A percentile compares a stretch with the other conserved stretches of the same genome.
phyloP scores from a whole-genome alignment of 106 monocot genomes.

The Agapanthus africanus region DNA sequence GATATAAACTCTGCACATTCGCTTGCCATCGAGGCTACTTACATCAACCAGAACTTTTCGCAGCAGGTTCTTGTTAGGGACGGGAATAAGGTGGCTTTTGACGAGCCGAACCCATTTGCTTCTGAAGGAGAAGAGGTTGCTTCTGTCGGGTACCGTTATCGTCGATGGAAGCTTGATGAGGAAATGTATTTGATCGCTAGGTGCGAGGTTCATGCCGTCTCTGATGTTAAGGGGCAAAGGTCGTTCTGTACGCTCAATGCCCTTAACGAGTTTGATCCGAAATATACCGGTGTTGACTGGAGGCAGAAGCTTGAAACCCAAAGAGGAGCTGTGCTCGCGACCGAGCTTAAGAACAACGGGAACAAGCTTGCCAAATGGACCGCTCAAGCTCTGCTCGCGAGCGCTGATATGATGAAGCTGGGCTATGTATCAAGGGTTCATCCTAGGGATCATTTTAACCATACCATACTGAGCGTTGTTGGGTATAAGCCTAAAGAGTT shows the following conservation, averaged over 20 bases:
- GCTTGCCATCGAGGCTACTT: conserved; percentile 74
- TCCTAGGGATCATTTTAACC: conserved; percentile 79
- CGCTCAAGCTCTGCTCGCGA: conserved; percentile 76
- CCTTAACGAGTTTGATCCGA: conserved; percentile 84
- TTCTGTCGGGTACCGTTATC: conserved; percentile 77
- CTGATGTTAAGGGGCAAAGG: conserved; percentile 61
- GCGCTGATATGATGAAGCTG: conserved; percentile 91
- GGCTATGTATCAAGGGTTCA: conserved; percentile 88
- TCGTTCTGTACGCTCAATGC: conserved; percentile 84
- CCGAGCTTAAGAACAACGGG: conserved; percentile 96
- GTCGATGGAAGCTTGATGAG: conserved; percentile 89
- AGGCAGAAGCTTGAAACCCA: conserved; percentile 97
- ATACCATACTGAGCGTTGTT: conserved; percentile 70
- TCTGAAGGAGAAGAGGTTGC: conserved; percentile 73
- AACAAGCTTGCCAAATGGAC: conserved; percentile 97
- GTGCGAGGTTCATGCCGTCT: conserved; percentile 74
- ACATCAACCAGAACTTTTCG: conserved; percentile 93
- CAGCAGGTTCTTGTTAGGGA: conserved; percentile 85
- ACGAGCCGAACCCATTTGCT: conserved; percentile 91
- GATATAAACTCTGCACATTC: conserved; percentile 91
- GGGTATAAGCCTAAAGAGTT: conserved; percentile 91
- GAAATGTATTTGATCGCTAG: conserved; percentile 72
- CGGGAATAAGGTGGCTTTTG: conserved; percentile 74
- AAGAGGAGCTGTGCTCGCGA: conserved; percentile 90
- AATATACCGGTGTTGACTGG: conserved; percentile 84